Conservation (phyloP, 352 stramenopile species). For the Lagenidium giganteum region DNA sequence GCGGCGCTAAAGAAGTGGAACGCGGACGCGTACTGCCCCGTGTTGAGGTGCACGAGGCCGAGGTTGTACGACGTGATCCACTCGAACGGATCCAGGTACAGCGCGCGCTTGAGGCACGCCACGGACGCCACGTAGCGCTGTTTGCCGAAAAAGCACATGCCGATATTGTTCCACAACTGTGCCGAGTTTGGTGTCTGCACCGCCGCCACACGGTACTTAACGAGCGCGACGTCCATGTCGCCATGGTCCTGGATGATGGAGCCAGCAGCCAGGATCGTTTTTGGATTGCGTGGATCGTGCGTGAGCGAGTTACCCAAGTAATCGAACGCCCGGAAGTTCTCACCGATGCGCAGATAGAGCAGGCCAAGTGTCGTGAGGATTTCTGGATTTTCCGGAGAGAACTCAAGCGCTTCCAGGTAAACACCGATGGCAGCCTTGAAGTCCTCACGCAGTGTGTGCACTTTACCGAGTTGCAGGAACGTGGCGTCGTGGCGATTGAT, state of each 20-base stretch:
- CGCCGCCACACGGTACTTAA: constrained; percentile 91
- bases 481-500: constrained; percentile 86
- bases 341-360: constrained; percentile 76
- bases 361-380: constrained; percentile 86
- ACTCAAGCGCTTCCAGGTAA: constrained; percentile 88
- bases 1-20: constrained; percentile 89
- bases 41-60: constrained; percentile 85
- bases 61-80: constrained; percentile 92
- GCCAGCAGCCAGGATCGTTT: constrained; percentile 85
- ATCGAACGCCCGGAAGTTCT: constrained; percentile 88
- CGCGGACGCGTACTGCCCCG: constrained; percentile 82
- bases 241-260: constrained; percentile 90
- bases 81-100: constrained; percentile 90
- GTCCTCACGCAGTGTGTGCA: constrained; percentile 62
- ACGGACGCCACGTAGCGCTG: constrained; percentile 74
- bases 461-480: constrained; percentile 85
- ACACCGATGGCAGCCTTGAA: constrained; percentile 73
- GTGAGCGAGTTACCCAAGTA: constrained; percentile 87
- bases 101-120: constrained; percentile 84
- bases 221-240: constrained; percentile 88
- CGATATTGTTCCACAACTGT: constrained; percentile 92
- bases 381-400: constrained; percentile 87
- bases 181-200: constrained; percentile 86
- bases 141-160: constrained; percentile 93
- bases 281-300: constrained; percentile 83